Evolutionary conservation across 768 basidiomycete genomes (phyloP), one percentile per base, ranked within the genome.

Genomic region (Mycena metata): DNA sequence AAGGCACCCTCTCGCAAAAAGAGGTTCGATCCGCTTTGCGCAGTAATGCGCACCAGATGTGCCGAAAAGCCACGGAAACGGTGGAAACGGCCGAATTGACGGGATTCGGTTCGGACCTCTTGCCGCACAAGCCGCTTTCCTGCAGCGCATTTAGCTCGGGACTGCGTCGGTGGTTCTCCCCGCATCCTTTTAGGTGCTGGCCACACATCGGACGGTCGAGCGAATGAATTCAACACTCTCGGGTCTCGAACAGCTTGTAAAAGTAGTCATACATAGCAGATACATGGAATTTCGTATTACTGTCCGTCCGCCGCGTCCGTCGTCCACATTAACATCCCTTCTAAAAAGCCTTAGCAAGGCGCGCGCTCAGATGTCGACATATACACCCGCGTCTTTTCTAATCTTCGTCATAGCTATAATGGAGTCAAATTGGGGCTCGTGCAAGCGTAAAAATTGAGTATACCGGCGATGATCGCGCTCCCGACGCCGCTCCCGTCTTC

Each of bases 401-500:
- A 82, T 81, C 82, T 94, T 95, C 41, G 95, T 96, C 96, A 97
- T 97, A 15, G 95, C 96, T 95, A 72, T 10, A 51, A 57, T 3
- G 36, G 61, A 35, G 13, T 50, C 61, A 51, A 46, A 21, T 36
- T 11, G 70, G 33, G 54, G 47, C 35, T 35, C 17, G 12, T 39
- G 30, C 30, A 23, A 11, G 16, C 8, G 36, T 11, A 47, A 52
- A 36, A 36, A 11, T 24, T 19, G 26, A 15, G 56, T 59, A 46
- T 39, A 68, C 67, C 67, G 1, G 97, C 97, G 74, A 99, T 98
- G 77, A 99, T 98, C 9, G 96, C 96, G 72, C 94, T 95, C 16
- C 98, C 97, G 33, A 99, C 96, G 72, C 97, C 97, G 71, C 93
- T 95, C 56, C 95, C 93, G 76, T 95, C 95, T 78, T 94, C 95